These are phyloP conservation scores for Chenopodium formosanum DNA, from an alignment of 148 eudicot genomes.

Conservation along the genomic window DNA sequence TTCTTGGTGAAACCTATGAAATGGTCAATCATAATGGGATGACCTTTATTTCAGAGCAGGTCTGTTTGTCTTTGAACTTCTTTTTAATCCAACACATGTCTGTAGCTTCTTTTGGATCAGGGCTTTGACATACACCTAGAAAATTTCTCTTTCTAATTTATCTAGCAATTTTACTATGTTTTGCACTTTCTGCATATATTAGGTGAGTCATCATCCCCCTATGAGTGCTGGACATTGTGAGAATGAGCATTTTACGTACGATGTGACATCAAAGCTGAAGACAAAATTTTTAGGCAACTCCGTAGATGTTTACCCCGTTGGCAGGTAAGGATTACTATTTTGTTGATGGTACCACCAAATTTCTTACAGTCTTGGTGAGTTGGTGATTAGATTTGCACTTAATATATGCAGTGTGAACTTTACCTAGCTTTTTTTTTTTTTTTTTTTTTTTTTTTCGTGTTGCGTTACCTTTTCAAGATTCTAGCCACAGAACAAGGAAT, in stretches of 20 bases:
- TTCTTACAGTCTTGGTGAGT: background rate
- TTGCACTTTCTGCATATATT: slow-evolving; percentile 3
- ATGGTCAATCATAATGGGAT: slow-evolving; percentile 86
- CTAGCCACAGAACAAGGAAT: too few species aligned
- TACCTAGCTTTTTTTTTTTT: background rate
- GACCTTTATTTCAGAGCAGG: slow-evolving; percentile 89
- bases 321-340: slow-evolving; percentile 53
- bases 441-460: too few species aligned
- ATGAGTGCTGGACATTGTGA: slow-evolving; percentile 98
- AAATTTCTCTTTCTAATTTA: background rate
- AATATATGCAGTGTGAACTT: background rate
- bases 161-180: background rate
- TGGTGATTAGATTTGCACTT: background rate
- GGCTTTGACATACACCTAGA: slow-evolving; percentile 2
- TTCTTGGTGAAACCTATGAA: slow-evolving; percentile 98
- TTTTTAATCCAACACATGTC: background rate
- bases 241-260: slow-evolving; percentile 85
- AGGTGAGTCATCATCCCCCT: slow-evolving; percentile 99
- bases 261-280: slow-evolving; percentile 91
- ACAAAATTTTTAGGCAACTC: slow-evolving; percentile 95
- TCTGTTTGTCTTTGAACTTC: slow-evolving; percentile 24
- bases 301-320: slow-evolving; percentile 89
- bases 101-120: background rate
- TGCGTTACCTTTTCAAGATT: background rate
- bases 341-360: background rate